phyloP scores from a whole-genome alignment of 306 rosid genomes.

The Medicago arabica region DNA sequence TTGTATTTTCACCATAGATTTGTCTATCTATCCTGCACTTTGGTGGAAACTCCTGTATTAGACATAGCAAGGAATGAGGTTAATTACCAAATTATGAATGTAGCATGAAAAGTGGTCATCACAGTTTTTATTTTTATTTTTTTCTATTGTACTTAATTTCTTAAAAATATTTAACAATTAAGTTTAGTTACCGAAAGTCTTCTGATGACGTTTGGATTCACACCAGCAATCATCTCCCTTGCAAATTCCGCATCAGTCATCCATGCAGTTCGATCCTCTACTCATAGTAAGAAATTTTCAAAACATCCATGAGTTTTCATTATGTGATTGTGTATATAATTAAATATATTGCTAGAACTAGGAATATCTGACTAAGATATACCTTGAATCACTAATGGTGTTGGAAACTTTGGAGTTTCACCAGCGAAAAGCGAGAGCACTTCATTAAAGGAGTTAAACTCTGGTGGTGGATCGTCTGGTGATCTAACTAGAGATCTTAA shows the following conservation, averaged over 20 bases:
- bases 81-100: conserved; percentile 11
- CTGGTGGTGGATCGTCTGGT: conserved; percentile 31
- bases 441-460: conserved; percentile 63
- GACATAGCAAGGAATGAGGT: not conserved
- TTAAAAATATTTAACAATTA: not conserved
- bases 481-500: conserved; percentile 41
- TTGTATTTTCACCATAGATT: conserved; percentile 61
- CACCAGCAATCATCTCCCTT: conserved; percentile 75
- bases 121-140: not conserved
- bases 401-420: conserved; percentile 55
- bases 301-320: not conserved
- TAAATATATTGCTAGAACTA: not conserved
- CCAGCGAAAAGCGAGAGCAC: conserved; percentile 67
- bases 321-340: not conserved
- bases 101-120: not conserved
- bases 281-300: conserved; percentile 26
- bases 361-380: not conserved
- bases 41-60: conserved; percentile 69
- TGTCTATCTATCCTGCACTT: conserved; percentile 57
- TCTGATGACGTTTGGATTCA: conserved; percentile 60
- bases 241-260: conserved; percentile 80
- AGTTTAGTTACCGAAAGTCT: conserved; percentile 41
- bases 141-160: not conserved
- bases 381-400: conserved; percentile 73
- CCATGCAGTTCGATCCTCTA: conserved; percentile 67